Percentiles rank a stretch among this genome's conserved stretches.
phyloP scores from a whole-genome alignment of 352 stramenopile species.

The Phytophthora niederhauseri region DNA sequence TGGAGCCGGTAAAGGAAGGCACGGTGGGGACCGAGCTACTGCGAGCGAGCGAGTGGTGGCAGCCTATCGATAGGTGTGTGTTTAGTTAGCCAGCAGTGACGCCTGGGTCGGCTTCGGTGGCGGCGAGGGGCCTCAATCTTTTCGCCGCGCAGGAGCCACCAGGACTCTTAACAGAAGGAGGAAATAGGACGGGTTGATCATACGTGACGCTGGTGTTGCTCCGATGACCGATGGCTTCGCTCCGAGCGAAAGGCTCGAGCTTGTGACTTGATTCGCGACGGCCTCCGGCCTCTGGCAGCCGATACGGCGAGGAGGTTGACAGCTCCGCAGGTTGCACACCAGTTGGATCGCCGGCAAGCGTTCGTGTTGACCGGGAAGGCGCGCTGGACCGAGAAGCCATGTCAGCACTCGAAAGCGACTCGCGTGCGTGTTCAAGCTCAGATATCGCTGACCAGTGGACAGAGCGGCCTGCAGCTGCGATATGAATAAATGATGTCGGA shows the following conservation, averaged over 20 bases:
- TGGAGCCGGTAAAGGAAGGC: slow-evolving; percentile 10
- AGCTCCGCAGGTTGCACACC: background rate
- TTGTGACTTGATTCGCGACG: slow-evolving; percentile 1
- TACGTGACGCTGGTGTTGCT: slow-evolving; percentile 11
- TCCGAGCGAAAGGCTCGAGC: slow-evolving; percentile 6
- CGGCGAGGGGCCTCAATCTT: slow-evolving; percentile 27
- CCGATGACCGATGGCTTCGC: slow-evolving; percentile 1
- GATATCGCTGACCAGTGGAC: slow-evolving; percentile 27
- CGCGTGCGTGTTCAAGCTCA: slow-evolving; percentile 23
- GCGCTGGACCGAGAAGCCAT: slow-evolving; percentile 10
- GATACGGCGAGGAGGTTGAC: slow-evolving; percentile 2
- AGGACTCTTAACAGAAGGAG: slow-evolving; percentile 33
- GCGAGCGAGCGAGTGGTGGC: slow-evolving; percentile 15
- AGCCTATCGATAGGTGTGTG: slow-evolving; percentile 28
- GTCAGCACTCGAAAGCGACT: slow-evolving; percentile 7
- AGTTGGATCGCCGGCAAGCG: slow-evolving; percentile 9
- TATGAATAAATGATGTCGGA: slow-evolving; percentile 21
- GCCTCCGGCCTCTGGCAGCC: background rate
- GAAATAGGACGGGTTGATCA: slow-evolving; percentile 29
- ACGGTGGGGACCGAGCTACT: slow-evolving; percentile 13
- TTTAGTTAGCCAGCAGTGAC: slow-evolving; percentile 31
- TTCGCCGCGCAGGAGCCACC: slow-evolving; percentile 19
- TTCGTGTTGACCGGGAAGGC: slow-evolving; percentile 15
- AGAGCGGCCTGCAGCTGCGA: slow-evolving; percentile 12
- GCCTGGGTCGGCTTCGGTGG: slow-evolving; percentile 22